phyloP scores from a whole-genome alignment of 257 asterid species.

The Osmanthus fragrans region DNA sequence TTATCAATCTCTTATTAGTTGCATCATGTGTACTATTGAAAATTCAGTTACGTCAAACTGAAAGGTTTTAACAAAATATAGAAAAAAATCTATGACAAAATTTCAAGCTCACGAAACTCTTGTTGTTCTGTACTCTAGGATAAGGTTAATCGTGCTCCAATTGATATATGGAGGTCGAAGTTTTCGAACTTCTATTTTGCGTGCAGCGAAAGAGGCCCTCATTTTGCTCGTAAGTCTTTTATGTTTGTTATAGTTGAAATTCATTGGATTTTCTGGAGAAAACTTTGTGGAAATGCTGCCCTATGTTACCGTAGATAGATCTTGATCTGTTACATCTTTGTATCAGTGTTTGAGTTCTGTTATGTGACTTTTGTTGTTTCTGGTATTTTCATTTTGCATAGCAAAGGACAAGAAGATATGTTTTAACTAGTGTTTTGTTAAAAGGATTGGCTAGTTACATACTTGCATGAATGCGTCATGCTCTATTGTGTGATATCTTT shows the following conservation, averaged over 20 bases:
- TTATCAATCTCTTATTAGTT: slow-evolving; percentile 8
- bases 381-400: slow-evolving; percentile 15
- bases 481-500: not conserved
- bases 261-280: slow-evolving; percentile 5
- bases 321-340: slow-evolving; percentile 7
- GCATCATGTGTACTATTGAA: not conserved
- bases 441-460: too few species aligned
- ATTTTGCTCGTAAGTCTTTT: slow-evolving; percentile 61
- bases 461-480: not conserved
- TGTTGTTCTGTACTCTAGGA: slow-evolving; percentile 50
- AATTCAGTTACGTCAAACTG: not conserved
- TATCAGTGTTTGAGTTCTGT: slow-evolving; percentile 1
- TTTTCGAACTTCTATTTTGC: slow-evolving; percentile 69
- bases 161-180: slow-evolving; percentile 93
- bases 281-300: not conserved
- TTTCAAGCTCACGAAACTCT: slow-evolving; percentile 18
- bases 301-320: not conserved
- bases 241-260: slow-evolving; percentile 2
- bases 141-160: slow-evolving; percentile 55
- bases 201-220: slow-evolving; percentile 85
- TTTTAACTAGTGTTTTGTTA: too few species aligned
- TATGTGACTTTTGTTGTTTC: slow-evolving; percentile 12
- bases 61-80: not conserved
- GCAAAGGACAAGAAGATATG: not conserved
- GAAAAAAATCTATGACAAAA: not conserved